A percentile compares a stretch with the other conserved stretches of the same genome.
Conservation (phyloP, 768 basidiomycete species). For the Hericium coralloides region DNA sequence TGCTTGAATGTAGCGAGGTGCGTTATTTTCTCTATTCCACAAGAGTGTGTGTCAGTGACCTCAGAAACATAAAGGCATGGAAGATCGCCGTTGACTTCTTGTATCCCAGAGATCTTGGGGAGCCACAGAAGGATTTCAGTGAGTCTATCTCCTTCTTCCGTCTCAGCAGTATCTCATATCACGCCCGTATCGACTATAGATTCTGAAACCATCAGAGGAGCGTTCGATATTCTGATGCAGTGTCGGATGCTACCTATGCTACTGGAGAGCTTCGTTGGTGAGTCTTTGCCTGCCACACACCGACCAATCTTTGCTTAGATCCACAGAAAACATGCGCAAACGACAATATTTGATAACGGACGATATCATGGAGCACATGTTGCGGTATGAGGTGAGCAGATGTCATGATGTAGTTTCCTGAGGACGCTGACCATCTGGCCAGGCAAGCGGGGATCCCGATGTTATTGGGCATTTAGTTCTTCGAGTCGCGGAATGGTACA, state of each 20-base stretch:
- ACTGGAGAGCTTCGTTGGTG: constrained; percentile 67
- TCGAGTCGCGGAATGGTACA: constrained; percentile 63
- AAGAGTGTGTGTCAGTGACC: background rate
- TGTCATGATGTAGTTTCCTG: background rate
- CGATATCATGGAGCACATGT: constrained; percentile 54
- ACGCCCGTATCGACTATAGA: constrained; percentile 25
- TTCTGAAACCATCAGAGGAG: constrained; percentile 37
- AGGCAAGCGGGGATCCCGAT: constrained; percentile 40
- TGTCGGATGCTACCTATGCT: constrained; percentile 53
- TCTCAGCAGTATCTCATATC: background rate
- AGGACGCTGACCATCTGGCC: background rate
- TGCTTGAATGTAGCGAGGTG: constrained; percentile 55
- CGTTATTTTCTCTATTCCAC: background rate
- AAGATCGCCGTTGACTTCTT: constrained; percentile 41
- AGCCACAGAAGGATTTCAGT: constrained; percentile 24
- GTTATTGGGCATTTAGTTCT: constrained; percentile 46
- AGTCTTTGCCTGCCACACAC: background rate
- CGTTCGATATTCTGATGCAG: constrained; percentile 51
- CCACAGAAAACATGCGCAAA: constrained; percentile 55
- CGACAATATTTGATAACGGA: constrained; percentile 46
- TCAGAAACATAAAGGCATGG: constrained; percentile 37
- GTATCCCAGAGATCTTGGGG: constrained; percentile 41
- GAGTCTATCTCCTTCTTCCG: background rate
- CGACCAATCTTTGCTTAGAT: background rate
- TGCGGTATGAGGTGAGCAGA: constrained; percentile 47